These are phyloP conservation scores for Metschnikowia aberdeeniae DNA, from an alignment of 805 yeast species.

Conservation along the genomic window DNA sequence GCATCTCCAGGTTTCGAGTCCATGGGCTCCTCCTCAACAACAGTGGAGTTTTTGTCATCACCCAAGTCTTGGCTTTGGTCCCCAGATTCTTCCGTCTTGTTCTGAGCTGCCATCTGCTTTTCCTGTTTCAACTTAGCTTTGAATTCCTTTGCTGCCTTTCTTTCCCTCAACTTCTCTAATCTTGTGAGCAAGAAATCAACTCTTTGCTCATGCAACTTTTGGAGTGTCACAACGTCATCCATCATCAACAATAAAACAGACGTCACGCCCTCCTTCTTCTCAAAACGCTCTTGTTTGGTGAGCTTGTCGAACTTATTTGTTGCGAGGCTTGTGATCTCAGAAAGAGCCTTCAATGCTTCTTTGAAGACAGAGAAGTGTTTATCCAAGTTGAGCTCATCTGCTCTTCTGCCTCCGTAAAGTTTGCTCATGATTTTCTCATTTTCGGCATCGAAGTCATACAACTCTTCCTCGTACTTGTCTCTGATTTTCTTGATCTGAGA, in stretches of 20 bases:
- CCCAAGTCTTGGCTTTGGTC: conserved; percentile 2
- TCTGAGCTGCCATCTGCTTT: conserved; percentile 14
- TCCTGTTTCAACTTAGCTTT: conserved; percentile 30
- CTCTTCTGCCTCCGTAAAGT: conserved; percentile 11
- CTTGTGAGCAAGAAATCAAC: conserved; percentile 24
- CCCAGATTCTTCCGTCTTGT: not conserved
- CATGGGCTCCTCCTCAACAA: conserved; percentile 7
- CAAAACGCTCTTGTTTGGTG: conserved; percentile 25
- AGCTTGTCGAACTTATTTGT: conserved; percentile 21
- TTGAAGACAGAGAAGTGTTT: conserved; percentile 23
- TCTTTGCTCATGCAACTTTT: conserved; percentile 28
- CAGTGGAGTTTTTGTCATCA: not conserved
- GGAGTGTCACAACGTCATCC: conserved; percentile 27
- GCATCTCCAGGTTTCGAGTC: not conserved
- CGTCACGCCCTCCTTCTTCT: conserved; percentile 23
- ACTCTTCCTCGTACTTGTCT: conserved; percentile 40
- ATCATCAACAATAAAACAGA: conserved; percentile 26
- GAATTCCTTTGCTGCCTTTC: conserved; percentile 30
- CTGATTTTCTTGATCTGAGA: conserved; percentile 42
- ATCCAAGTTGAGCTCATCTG: conserved; percentile 22
- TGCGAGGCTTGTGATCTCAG: conserved; percentile 20
- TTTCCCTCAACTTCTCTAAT: conserved; percentile 26
- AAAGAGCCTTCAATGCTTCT: conserved; percentile 26
- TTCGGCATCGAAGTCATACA: conserved; percentile 51
- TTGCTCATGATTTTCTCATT: conserved; percentile 37